phyloP scores from a whole-genome alignment of 2,329 filamentous ascomycete genomes.

The Amylocarpus encephaloides region DNA sequence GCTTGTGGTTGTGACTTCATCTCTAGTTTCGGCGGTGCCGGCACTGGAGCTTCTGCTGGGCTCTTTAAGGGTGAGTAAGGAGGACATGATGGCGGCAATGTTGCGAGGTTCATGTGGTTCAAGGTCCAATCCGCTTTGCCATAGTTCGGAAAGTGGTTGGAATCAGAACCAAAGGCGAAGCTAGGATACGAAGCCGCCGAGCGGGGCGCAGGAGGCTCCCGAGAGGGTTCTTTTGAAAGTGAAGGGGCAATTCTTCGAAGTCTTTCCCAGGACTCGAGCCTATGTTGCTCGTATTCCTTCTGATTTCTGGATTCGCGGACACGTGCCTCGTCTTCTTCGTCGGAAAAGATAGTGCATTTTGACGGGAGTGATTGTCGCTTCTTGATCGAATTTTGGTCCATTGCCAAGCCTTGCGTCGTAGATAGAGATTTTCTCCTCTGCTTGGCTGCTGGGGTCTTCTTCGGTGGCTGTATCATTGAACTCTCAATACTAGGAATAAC shows the following conservation, averaged over 20 bases:
- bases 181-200: no score
- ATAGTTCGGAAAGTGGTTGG: no score
- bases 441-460: constrained; percentile 3
- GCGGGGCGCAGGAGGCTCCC: no score
- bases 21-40: constrained; percentile 2
- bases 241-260: constrained; percentile 11
- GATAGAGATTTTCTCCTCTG: constrained; percentile 8
- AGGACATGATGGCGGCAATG: no score
- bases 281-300: no score
- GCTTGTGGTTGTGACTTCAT: constrained; percentile 9
- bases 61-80: no score
- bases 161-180: no score
- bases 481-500: constrained; percentile 3
- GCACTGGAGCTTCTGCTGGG: no score
- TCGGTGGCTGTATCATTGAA: constrained; percentile 3
- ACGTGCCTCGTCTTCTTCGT: no score
- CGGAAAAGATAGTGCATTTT: not conserved
- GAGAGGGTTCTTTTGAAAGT: not conserved
- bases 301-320: no score
- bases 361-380: constrained; percentile 11
- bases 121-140: no score
- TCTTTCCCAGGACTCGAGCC: constrained; percentile 5
- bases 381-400: not conserved
- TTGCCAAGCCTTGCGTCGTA: not conserved
- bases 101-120: no score